Percentiles rank a stretch among this genome's conserved stretches.
Evolutionary conservation across 345 rosid genomes (phyloP).

Genomic region (Murraya paniculata): DNA sequence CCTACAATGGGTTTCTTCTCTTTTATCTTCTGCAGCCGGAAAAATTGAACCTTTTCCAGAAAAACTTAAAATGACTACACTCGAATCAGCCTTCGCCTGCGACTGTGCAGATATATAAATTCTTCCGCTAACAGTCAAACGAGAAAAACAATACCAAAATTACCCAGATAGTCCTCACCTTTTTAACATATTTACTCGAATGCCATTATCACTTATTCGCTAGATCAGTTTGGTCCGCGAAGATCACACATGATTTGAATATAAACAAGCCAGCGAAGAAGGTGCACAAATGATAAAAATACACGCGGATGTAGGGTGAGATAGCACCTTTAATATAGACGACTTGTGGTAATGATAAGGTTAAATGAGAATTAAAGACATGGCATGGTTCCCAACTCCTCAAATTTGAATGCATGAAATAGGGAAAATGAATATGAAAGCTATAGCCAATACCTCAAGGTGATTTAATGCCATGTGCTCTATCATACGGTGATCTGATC

Average conservation of each 20-base stretch:
- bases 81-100: background rate
- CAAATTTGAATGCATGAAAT: background rate
- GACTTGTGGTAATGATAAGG: background rate
- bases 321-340: too few relatives aligned
- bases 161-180: background rate
- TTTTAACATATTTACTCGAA: background rate
- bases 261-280: background rate
- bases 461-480: slow-evolving; percentile 4
- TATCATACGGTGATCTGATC: background rate
- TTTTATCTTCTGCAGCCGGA: background rate
- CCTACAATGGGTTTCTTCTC: background rate
- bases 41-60: background rate
- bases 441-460: background rate
- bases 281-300: background rate
- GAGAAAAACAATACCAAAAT: background rate
- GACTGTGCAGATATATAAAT: background rate
- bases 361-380: background rate
- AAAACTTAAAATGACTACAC: background rate
- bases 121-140: background rate
- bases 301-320: background rate
- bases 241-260: background rate
- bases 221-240: background rate
- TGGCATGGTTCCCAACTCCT: background rate
- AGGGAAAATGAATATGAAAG: background rate
- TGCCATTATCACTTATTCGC: background rate